A percentile compares a stretch with the other conserved stretches of the same genome.
These are phyloP conservation scores for Rhodotorula sp. DNA, from an alignment of 1,284 basidiomycete species.

Conservation along the genomic window DNA sequence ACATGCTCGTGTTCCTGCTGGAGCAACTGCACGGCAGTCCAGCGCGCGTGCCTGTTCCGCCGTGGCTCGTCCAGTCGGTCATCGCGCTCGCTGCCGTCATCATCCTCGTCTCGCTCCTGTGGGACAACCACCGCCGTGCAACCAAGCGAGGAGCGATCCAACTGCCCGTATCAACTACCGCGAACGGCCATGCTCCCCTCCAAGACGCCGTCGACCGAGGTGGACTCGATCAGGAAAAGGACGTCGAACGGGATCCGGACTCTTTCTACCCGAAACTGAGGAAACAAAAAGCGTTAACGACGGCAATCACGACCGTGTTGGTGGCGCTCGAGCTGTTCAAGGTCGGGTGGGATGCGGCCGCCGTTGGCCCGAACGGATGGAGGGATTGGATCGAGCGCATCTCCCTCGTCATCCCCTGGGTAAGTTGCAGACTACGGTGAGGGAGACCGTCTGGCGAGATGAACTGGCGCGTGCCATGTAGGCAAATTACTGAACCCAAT, in stretches of 20 bases:
- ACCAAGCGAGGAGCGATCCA: not conserved
- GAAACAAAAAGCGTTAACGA: constrained; percentile 55
- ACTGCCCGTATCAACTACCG: not conserved
- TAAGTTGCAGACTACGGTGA: not conserved
- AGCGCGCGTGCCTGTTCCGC: not conserved
- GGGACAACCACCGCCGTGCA: not conserved
- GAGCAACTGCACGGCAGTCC: not conserved
- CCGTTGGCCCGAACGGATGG: not conserved
- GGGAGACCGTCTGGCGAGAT: not conserved
- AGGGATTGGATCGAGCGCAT: constrained; percentile 7
- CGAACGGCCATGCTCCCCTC: not conserved
- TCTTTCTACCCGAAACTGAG: constrained; percentile 46
- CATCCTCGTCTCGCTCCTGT: not conserved
- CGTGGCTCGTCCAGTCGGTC: not conserved
- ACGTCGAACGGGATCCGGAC: constrained; percentile 1
- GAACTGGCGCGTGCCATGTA: not conserved
- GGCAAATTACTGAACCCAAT: not conserved
- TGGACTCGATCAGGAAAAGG: constrained; percentile 2
- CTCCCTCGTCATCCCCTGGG: constrained; percentile 5
- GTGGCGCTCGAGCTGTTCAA: constrained; percentile 56
- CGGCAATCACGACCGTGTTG: constrained; percentile 54
- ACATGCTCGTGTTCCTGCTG: constrained; percentile 28
- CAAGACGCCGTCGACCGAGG: not conserved
- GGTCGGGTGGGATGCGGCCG: constrained; percentile 8
- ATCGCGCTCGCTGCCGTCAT: constrained; percentile 7